Base-by-base conservation (phyloP, 2,329 filamentous ascomycete genomes). In the Ascochyta clinopodiicola region DNA sequence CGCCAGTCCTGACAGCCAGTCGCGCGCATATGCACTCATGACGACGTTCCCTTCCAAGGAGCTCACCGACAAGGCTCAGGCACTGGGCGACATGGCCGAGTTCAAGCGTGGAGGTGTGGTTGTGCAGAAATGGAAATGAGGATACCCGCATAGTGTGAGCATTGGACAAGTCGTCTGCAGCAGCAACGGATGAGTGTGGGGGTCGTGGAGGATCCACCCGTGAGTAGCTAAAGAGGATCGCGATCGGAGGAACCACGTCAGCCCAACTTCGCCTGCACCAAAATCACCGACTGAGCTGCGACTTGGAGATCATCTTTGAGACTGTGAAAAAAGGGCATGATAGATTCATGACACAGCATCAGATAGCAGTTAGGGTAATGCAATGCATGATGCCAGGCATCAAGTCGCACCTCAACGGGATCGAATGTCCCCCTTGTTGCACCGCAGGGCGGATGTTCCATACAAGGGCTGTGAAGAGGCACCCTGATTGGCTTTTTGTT, bases 41-140 rank as follows among this genome's bases (percentile, higher is more conserved):
- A 95, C 91, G 0, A 94, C 90, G 0, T 95, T 95, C 75, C 91
- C 91, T 4, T 91, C 86, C 69, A 92, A 91, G 77, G 89, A 94
- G 49, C 84, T 94, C 60, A 87, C 82, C 2, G 89, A 95, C 67
- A 88, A 87, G 74, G 67, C 71, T 42, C 74, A 71, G 61, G 77
- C 70, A 51, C 66, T 80, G 58, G 81, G 77, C 37, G 81, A 82
- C 46, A 74, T 82, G 69, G 58, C 71, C 3, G 80, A 81, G 56
- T 80, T 82, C 66, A 81, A 81, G 75, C 74, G 81, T 13, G 82
- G 82, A 22, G 81, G 81, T 1, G 80, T 81, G n/a, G 79, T 84
- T 31, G 81, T 84, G 55, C 82, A 84, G 69, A 84, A 83, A 70
- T 84, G 82, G 82, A 79, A 71, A 51, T 76, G 63, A 58, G 27